phyloP scores from a whole-genome alignment of 208 protist species.

The Leishmania tropica region DNA sequence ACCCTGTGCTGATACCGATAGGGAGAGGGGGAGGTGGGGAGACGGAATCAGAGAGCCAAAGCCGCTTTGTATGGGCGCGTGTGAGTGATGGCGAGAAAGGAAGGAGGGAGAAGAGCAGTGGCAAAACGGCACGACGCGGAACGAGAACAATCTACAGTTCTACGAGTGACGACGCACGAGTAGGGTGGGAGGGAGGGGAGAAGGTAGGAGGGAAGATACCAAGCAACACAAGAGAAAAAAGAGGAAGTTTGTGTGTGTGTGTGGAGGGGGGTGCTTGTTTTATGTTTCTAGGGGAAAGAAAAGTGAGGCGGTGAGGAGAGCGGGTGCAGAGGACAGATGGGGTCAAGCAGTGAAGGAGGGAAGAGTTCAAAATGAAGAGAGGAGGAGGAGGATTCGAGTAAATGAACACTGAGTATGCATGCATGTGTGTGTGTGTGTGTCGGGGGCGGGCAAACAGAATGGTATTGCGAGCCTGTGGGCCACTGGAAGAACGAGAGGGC shows the following conservation, averaged over 20 bases:
- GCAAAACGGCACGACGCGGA: neutral
- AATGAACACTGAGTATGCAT: neutral
- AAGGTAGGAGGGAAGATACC: neutral
- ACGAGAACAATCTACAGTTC: neutral
- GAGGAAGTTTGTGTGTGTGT: neutral
- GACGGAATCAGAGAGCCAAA: neutral
- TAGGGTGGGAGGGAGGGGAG: neutral
- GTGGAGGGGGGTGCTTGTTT: neutral
- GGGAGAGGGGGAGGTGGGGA: neutral
- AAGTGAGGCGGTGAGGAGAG: neutral
- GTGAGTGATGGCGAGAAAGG: neutral
- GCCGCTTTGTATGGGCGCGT: neutral
- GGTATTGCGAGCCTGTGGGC: neutral
- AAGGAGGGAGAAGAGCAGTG: neutral
- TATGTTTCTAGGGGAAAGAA: neutral
- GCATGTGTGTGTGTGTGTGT: neutral
- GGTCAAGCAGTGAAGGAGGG: no score
- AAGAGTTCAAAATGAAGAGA: no score
- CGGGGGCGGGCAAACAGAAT: neutral
- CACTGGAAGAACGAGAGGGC: neutral
- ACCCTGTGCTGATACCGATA: neutral
- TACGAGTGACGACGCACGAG: neutral
- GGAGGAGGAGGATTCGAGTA: no score
- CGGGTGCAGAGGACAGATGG: no score
- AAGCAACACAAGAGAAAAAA: neutral